Evolutionary conservation across 139 green algal genomes (phyloP).

Genomic region (Haematococcus sp.): DNA sequence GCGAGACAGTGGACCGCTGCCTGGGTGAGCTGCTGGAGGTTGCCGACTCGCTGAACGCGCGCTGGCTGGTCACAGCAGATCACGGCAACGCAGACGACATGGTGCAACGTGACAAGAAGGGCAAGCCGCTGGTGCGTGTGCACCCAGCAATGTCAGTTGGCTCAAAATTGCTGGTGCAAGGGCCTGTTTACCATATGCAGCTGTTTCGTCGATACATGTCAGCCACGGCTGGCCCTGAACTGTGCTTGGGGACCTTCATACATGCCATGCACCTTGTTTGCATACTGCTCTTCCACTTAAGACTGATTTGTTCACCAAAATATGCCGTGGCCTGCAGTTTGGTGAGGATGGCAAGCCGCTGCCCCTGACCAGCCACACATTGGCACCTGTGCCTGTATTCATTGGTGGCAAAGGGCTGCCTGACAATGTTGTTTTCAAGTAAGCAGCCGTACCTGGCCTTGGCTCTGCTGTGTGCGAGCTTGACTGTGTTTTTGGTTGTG

Average conservation of each 20-base stretch:
- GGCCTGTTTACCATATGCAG: background rate
- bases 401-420: constrained; percentile 89
- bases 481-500: too few relatives aligned
- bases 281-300: too few relatives aligned
- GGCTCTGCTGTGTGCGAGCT: too few relatives aligned
- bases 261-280: too few relatives aligned
- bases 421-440: constrained; percentile 48
- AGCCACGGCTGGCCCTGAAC: background rate
- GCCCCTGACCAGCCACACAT: constrained; percentile 91
- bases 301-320: too few relatives aligned
- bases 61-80: constrained; percentile 87
- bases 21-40: constrained; percentile 74
- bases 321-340: too few relatives aligned
- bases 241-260: too few relatives aligned
- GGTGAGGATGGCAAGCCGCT: constrained; percentile 66
- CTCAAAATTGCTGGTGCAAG: constrained; percentile 54
- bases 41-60: constrained; percentile 28
- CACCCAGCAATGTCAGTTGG: too few relatives aligned
- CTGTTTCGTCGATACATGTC: background rate
- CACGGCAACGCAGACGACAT: constrained; percentile 98
- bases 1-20: constrained; percentile 73
- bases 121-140: constrained; percentile 50
- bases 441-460: too few relatives aligned
- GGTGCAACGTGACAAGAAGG: constrained; percentile 93
- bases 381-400: constrained; percentile 86